Base-by-base conservation (phyloP, 108 stramenopile species). In the Seminavis robusta region DNA sequence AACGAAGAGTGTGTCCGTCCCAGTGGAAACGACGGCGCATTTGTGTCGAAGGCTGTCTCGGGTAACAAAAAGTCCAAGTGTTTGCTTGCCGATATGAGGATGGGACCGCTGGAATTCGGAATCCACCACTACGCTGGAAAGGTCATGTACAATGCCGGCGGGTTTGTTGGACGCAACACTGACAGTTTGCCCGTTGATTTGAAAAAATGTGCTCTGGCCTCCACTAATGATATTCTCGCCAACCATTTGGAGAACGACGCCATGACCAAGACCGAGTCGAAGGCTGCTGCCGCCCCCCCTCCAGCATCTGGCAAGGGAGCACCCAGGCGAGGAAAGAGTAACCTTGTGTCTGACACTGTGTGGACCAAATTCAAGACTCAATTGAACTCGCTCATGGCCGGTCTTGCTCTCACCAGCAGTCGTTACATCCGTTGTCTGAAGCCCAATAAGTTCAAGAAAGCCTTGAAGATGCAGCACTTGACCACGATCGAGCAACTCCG, bases 1-100 rank as follows among this genome's bases (percentile, higher is more conserved):
- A 98, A 98, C 63, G 99, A 98, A 61, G 96, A 98, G 60, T 98
- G 97, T 67, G 77, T 96, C 32, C 81, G 87, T 24, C 88, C 88
- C 15, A 88, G 80, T 29, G 96, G 96, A 20, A 79, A 63, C 34
- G 98, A 98, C 66, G 74, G 71, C 40, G 69, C 74, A 9, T 94
- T 94, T 64, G 94, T 94, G 15, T 83, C 67, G 68, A 94, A 94
- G 59, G 63, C 80, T 8, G 54, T 67, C 42, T 67, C 82, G 5
- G 70, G 80, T 49, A 88, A 90, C 63, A 81, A 75, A 33, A 72
- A 83, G 41, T 79, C 80, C 10, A 57, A 52, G 17, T 61, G 71
- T 17, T 69, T 88, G 24, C 56, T 84, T 32, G 60, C 69, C 30
- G 80, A 86, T 19, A 67, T 77, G 78, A 56, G 77, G 28, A 75